Conservation (phyloP, 495 filamentous ascomycete genomes). For the Rostrohypoxylon terebratum region DNA sequence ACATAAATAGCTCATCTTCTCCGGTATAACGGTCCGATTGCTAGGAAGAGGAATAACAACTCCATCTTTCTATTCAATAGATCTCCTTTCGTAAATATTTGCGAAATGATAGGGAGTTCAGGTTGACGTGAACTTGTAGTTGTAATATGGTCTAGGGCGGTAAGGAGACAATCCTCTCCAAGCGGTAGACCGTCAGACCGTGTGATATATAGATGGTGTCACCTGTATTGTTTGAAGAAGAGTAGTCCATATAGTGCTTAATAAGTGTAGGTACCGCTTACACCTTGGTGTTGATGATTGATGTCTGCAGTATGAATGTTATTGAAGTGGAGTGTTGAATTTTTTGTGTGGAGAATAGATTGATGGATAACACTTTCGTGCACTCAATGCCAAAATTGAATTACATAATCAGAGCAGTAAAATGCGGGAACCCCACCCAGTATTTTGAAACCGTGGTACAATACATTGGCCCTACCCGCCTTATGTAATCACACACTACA, state of each 20-base stretch:
- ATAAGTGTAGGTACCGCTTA: too few relatives aligned
- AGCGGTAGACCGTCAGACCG: too few relatives aligned
- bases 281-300: too few relatives aligned
- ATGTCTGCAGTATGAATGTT: too few relatives aligned
- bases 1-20: slow-evolving; percentile 8
- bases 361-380: too few relatives aligned
- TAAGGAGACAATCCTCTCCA: too few relatives aligned
- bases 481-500: background rate
- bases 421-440: background rate
- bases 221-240: too few relatives aligned
- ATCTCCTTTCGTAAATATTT: background rate
- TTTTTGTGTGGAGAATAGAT: too few relatives aligned
- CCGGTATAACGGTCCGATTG: slow-evolving; percentile 30
- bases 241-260: too few relatives aligned
- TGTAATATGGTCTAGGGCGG: background rate
- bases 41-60: background rate
- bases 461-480: background rate
- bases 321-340: too few relatives aligned
- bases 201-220: too few relatives aligned
- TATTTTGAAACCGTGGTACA: background rate
- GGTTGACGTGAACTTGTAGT: background rate
- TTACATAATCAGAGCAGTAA: background rate
- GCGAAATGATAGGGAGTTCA: background rate
- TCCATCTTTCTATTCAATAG: background rate
- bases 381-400: background rate